Evolutionary conservation across 2,329 filamentous ascomycete species (phyloP).

Genomic region (Rhexocercosporidium sp.): DNA sequence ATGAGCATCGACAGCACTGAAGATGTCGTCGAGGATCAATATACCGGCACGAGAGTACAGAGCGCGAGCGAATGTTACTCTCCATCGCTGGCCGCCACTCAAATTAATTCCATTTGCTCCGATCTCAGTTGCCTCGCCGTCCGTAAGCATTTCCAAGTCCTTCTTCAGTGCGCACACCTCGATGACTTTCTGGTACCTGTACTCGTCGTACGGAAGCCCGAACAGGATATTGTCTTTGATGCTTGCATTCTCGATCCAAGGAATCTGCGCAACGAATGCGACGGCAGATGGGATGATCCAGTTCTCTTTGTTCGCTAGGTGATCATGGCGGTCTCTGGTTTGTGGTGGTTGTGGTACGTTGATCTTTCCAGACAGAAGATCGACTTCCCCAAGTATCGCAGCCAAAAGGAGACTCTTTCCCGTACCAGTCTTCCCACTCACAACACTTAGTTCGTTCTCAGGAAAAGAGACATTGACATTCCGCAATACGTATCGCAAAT

Average conservation of each 20-base stretch:
- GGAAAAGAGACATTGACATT: conserved; percentile 72
- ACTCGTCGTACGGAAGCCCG: conserved; percentile 70
- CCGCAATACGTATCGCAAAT: conserved; percentile 67
- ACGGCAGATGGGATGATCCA: conserved; percentile 75
- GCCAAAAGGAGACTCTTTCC: conserved; percentile 79
- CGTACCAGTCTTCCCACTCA: conserved; percentile 78
- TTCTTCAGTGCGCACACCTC: conserved; percentile 75
- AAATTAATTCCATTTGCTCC: conserved; percentile 86
- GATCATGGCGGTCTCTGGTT: conserved; percentile 62
- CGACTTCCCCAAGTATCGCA: conserved; percentile 76
- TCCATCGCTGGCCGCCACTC: conserved; percentile 83
- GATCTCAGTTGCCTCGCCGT: conserved; percentile 81
- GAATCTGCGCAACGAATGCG: conserved; percentile 73
- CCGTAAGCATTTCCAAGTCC: conserved; percentile 76
- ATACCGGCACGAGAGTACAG: conserved; percentile 80
- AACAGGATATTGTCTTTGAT: conserved; percentile 82
- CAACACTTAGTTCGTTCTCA: conserved; percentile 69
- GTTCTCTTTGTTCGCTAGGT: conserved; percentile 61
- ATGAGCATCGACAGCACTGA: conserved; percentile 80
- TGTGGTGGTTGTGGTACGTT: conserved; percentile 57
- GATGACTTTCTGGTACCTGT: conserved; percentile 73
- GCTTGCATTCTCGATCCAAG: conserved; percentile 84
- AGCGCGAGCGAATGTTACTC: conserved; percentile 78
- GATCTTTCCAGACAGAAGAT: conserved; percentile 68
- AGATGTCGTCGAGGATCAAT: conserved; percentile 81